phyloP scores from a whole-genome alignment of 2,329 filamentous ascomycete species.

The Aspergillus ustus region DNA sequence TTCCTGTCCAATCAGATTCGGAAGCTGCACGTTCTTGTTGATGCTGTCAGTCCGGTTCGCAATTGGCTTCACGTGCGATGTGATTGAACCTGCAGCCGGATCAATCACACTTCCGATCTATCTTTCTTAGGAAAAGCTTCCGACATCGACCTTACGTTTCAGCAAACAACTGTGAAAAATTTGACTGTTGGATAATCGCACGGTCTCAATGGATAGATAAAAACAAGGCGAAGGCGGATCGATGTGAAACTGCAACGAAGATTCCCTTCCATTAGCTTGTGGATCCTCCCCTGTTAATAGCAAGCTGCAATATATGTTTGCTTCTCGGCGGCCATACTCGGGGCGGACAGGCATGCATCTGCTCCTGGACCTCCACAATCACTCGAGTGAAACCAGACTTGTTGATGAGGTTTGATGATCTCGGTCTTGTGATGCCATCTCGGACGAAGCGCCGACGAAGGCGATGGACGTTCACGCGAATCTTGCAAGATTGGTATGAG shows the following conservation, averaged over 20 bases:
- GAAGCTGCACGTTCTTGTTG: slow-evolving; percentile 12
- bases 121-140: neutral
- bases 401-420: neutral
- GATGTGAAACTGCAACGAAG: neutral
- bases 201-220: neutral
- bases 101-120: neutral
- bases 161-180: neutral
- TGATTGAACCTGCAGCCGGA: slow-evolving; percentile 7
- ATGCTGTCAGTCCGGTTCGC: neutral
- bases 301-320: neutral
- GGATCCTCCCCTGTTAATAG: neutral
- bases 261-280: neutral
- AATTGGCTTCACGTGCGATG: slow-evolving; percentile 14
- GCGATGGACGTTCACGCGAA: neutral
- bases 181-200: neutral
- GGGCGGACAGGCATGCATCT: neutral
- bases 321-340: neutral
- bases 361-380: neutral
- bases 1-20: neutral
- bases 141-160: neutral
- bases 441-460: neutral
- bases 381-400: neutral
- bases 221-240: neutral
- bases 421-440: neutral
- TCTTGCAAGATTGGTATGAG: neutral